Evolutionary conservation across 2,329 filamentous ascomycete species (phyloP), one percentile per base, ranked within the genome.

Genomic region (Penicillium griseofulvum): DNA sequence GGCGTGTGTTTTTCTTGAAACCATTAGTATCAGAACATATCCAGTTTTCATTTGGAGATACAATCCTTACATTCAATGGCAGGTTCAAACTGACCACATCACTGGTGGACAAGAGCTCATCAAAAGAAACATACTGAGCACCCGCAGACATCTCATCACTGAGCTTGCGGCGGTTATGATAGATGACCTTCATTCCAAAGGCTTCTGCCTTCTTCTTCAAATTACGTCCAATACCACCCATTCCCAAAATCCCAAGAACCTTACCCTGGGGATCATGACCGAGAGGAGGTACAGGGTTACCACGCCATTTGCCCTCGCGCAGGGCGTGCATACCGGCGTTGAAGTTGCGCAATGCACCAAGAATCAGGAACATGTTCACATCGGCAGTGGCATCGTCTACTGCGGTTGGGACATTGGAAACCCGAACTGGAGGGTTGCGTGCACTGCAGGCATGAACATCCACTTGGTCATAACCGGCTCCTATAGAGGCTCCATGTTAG

Each of bases 311-410:
- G 0, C 87, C 85, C 22, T 80, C 76, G 34, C 90, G 84, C 10
- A 93, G 78, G 12, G 82, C 78, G 4, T 80, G 68, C 80, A 94
- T 88, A 48, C 83, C 80, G 1, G 80, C 74, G 67, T 87, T 86
- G 67, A 93, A 86, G 68, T 88, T 87, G 48, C 91, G 82, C 57
- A 96, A 78, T 9, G 90, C 88, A 16, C 90, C 91, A 45, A 96
- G 78, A 60, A 95, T 86, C 4, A 96, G 80, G 70, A 91, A 96
- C 68, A 95, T 86, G 66, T 83, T 88, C 8, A 86, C 81, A 71
- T 96, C 91, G 53, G 91, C 91, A 0, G 91, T 96, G 36, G 90
- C 85, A 70, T 94, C 88, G 71, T 94, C 87, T 41, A 91, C 88
- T 28, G 88, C 87, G 0, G 83, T 86, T n/a, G 90, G 91, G 1